Percentiles rank a stretch among this genome's conserved stretches.
phyloP scores from a whole-genome alignment of 2,329 filamentous ascomycete genomes.

The Hypoxylon sp. region DNA sequence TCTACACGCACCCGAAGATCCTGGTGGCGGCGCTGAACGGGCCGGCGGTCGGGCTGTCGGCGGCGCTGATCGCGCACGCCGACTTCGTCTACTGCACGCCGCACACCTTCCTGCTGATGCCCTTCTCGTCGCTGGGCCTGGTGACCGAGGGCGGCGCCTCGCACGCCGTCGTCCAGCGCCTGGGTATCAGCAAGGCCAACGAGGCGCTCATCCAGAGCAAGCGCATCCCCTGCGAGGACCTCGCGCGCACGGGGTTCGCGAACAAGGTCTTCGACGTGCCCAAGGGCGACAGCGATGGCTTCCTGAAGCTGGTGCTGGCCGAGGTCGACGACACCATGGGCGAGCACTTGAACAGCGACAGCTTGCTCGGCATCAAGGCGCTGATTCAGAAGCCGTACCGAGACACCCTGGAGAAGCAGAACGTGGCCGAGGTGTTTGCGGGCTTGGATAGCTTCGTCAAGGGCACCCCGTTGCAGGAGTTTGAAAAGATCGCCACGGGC shows the following conservation, averaged over 20 bases:
- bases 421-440: conserved; percentile 83
- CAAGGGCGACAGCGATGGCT: conserved; percentile 71
- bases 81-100: conserved; percentile 94
- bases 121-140: conserved; percentile 88
- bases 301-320: conserved; percentile 73
- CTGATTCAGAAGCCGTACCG: conserved; percentile 78
- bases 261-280: conserved; percentile 77
- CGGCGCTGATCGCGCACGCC: conserved; percentile 81
- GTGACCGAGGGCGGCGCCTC: conserved; percentile 89
- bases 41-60: conserved; percentile 86
- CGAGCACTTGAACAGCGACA: conserved; percentile 79
- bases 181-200: conserved; percentile 84
- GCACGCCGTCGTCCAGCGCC: conserved; percentile 77
- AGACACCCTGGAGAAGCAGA: conserved; percentile 78
- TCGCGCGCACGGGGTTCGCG: conserved; percentile 81
- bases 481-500: conserved; percentile 81
- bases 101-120: conserved; percentile 84
- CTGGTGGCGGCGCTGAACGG: conserved; percentile 92
- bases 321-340: conserved; percentile 87
- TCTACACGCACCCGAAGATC: conserved; percentile 94
- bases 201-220: conserved; percentile 94
- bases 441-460: conserved; percentile 82
- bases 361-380: conserved; percentile 83
- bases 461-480: conserved; percentile 88
- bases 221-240: conserved; percentile 75